Base-by-base conservation (phyloP, 352 stramenopile genomes). In the Blastocystis sp. region DNA sequence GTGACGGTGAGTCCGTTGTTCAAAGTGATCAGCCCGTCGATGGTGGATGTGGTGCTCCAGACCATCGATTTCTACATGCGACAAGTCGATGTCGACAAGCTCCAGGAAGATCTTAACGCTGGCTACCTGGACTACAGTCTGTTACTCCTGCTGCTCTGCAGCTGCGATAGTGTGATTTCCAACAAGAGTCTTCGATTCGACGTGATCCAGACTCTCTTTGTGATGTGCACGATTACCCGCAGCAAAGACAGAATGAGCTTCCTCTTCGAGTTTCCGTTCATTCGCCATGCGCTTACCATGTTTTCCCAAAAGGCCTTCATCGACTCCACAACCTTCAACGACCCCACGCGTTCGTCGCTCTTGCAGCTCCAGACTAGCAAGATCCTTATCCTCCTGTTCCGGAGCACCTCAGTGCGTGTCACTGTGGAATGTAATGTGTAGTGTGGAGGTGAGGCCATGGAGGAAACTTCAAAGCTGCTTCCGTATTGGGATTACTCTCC, bases 61-160 rank as follows among this genome's bases (percentile, higher is more conserved):
- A 59, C 24, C 11, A 42, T 81, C 29, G 44, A 49, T 6, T 81
- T 36, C 34, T 42, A 32, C 9, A 38, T 64, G 69, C 42, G 49
- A 6, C 53, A 29, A 32, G 24, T 18, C 11, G 11, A 38, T 7
- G 48, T 57, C 29, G 49, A 7, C 16, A 34, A 59, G 46, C 11
- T 81, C n/a, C 29, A 42, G 18, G n/a, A 44, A 4, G 27, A 34
- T 18, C 0, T 81, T 8, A 4, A 18, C 21, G 46, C 24, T 8
- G 69, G 69, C 9, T 18, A 61, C 34, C 18, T 54, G 11, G 69
- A 81, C 42, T 81, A 81, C 40, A 63, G 42, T 48, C 69, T 81
- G 27, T 29, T 81, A 14, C 46, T 81, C 0, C 29, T 54, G 40
- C 29, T 57, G 36, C 24, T 81, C 1, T 81, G 69, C 32, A 36